These are phyloP conservation scores for Talinum fruticosum DNA, from an alignment of 148 eudicot genomes.

Conservation along the genomic window DNA sequence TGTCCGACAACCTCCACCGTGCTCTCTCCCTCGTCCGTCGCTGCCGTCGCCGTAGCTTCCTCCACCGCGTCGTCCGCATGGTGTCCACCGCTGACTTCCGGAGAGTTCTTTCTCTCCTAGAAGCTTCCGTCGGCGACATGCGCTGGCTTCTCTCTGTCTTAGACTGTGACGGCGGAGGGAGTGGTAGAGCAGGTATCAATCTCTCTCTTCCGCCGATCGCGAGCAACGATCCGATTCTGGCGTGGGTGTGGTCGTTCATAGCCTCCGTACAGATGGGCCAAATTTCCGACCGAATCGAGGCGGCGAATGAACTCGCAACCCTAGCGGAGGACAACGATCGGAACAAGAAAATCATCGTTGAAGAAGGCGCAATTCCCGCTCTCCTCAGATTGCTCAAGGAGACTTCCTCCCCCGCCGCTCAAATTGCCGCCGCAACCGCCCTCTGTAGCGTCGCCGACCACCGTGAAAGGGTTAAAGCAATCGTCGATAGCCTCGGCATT, in stretches of 20 bases:
- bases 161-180: conserved; percentile 20
- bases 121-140: conserved; percentile 57
- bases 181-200: conserved; percentile 23
- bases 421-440: conserved; percentile 53
- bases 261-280: conserved; percentile 45
- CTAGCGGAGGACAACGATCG: conserved; percentile 69
- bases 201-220: conserved; percentile 80
- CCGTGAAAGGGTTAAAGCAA: conserved; percentile 36
- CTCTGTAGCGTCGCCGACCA: conserved; percentile 43
- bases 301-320: conserved; percentile 47
- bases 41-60: conserved; percentile 52
- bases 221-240: conserved; percentile 66
- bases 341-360: conserved; percentile 65
- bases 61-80: conserved; percentile 49
- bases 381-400: conserved; percentile 65
- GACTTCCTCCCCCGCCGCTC: conserved; percentile 36
- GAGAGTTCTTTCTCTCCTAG: conserved; percentile 35
- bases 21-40: conserved; percentile 44
- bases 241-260: conserved; percentile 76
- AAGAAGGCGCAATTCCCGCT: conserved; percentile 73
- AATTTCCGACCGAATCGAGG: conserved; percentile 45
- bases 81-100: conserved; percentile 67
- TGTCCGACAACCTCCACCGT: conserved; percentile 33
- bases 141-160: conserved; percentile 57
- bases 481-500: conserved; percentile 43